phyloP scores from a whole-genome alignment of 257 asterid genomes.

The Solanum microdontum region DNA sequence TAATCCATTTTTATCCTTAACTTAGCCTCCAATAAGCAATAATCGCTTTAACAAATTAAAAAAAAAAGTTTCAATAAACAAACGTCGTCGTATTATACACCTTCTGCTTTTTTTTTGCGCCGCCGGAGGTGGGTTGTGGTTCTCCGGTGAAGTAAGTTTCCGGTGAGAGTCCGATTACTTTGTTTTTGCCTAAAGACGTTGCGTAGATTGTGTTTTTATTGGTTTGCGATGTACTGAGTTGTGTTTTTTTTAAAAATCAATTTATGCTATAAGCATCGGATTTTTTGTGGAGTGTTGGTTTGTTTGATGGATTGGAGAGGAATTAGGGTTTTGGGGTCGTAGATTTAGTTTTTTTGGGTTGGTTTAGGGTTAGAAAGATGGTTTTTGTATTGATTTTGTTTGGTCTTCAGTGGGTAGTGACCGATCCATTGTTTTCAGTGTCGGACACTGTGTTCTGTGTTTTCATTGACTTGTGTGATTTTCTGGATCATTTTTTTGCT shows the following conservation, averaged over 20 bases:
- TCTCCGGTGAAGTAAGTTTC: not conserved
- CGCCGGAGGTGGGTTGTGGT: not conserved
- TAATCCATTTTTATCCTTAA: not conserved
- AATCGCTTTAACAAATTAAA: not conserved
- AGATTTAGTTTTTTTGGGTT: not conserved
- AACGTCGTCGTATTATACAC: not conserved
- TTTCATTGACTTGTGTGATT: not conserved
- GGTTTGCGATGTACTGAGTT: not conserved
- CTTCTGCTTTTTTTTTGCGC: not conserved
- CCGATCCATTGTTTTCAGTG: slow-evolving; percentile 5
- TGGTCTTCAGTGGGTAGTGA: not conserved
- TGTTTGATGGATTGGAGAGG: not conserved
- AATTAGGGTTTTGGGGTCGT: not conserved
- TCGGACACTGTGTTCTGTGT: not conserved
- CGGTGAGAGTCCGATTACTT: not conserved
- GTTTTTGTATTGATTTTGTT: not conserved
- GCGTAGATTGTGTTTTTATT: not conserved
- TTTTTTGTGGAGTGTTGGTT: not conserved
- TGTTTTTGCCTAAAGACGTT: not conserved
- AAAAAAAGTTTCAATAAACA: not conserved
- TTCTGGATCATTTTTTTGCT: not conserved
- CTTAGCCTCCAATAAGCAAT: not conserved
- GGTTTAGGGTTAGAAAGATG: slow-evolving; percentile 1
- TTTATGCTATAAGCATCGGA: not conserved
- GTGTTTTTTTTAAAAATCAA: not conserved